phyloP scores from a whole-genome alignment of 495 filamentous ascomycete genomes.

The Chaetomium tenue region DNA sequence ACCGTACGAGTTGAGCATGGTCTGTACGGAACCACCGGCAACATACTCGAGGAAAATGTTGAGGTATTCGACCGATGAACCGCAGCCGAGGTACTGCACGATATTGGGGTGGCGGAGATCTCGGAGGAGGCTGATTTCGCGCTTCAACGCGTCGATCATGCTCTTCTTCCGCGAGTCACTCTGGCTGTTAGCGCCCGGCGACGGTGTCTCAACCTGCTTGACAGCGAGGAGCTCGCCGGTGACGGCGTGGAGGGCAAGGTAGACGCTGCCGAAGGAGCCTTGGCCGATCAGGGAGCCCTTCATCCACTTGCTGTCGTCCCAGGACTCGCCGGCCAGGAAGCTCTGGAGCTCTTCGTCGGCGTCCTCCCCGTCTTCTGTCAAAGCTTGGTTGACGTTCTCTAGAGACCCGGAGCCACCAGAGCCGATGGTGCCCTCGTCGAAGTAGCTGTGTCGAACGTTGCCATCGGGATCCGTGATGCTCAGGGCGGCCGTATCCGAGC shows the following conservation, averaged over 20 bases:
- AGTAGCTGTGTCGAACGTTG: slow-evolving; percentile 71
- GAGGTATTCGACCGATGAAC: slow-evolving; percentile 83
- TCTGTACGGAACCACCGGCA: slow-evolving; percentile 92
- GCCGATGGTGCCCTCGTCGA: slow-evolving; percentile 74
- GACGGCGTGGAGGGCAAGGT: slow-evolving; percentile 92
- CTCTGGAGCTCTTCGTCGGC: slow-evolving; percentile 71
- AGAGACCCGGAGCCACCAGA: slow-evolving; percentile 58
- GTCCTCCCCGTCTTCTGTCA: slow-evolving; percentile 88
- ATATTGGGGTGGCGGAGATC: slow-evolving; percentile 97
- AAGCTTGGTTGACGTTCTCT: slow-evolving; percentile 57
- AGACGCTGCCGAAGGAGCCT: slow-evolving; percentile 95
- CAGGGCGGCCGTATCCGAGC: slow-evolving; percentile 62
- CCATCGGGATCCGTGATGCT: slow-evolving; percentile 73
- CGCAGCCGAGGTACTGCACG: slow-evolving; percentile 94
- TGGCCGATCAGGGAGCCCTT: slow-evolving; percentile 96
- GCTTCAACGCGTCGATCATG: slow-evolving; percentile 96
- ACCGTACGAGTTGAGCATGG: slow-evolving; percentile 97
- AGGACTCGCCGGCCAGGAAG: slow-evolving; percentile 87
- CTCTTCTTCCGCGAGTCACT: slow-evolving; percentile 89
- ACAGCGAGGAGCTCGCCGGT: slow-evolving; percentile 98
- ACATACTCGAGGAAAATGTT: slow-evolving; percentile 99
- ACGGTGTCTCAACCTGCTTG: slow-evolving; percentile 95
- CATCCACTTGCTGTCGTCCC: slow-evolving; percentile 98
- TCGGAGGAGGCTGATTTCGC: slow-evolving; percentile 90
- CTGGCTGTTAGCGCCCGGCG: slow-evolving; percentile 69